Base-by-base conservation (phyloP, 306 rosid species). In the Lathyrus tuberosus region DNA sequence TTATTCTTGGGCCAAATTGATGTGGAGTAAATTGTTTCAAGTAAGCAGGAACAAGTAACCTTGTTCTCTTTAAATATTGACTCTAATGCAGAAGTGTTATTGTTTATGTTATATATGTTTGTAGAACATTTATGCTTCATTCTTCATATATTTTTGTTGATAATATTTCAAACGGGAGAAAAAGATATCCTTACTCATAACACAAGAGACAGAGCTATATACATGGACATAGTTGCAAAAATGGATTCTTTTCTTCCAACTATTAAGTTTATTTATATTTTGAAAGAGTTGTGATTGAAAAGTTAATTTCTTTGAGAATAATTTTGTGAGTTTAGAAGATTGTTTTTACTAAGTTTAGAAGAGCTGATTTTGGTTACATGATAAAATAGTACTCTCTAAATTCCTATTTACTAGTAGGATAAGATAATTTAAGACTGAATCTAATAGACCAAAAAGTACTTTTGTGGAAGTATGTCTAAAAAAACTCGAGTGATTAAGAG, bases 1-100 rank as follows among this genome's bases (percentile, higher is more conserved):
- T 89, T 70, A 86, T 89, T 69, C 87, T 89, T 57, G 69, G 71
- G 76, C 82, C 79, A 76, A 66, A 37, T 59, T 81, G 80, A 84
- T 42, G 84, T 71, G 78, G 10, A 26, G 72, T 70, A 17, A 64
- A 6, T 73, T 43, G 38, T 46, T 51, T 62, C 72, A 37, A 62
- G 18, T 75, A 76, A 66, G 76, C 51, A 56, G 71, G 54, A 76
- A 49, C 37, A 65, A 65, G 54, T 31, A 37, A 33, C 44, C 30
- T 9, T 69, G 44, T 62, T 12, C 41, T 65, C 67, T 73, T 51
- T 71, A 61, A 35, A 6, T 35, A 35, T 35, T 35, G 10, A 35
- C 7, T 7, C 40, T 35, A 35, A 35, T 7, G 9, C 8, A 35
- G 40, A 35, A 1, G 40, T 35, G 40, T 35, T 35, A 35, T 35